Evolutionary conservation across 306 rosid genomes (phyloP).

Genomic region (Parietaria judaica): DNA sequence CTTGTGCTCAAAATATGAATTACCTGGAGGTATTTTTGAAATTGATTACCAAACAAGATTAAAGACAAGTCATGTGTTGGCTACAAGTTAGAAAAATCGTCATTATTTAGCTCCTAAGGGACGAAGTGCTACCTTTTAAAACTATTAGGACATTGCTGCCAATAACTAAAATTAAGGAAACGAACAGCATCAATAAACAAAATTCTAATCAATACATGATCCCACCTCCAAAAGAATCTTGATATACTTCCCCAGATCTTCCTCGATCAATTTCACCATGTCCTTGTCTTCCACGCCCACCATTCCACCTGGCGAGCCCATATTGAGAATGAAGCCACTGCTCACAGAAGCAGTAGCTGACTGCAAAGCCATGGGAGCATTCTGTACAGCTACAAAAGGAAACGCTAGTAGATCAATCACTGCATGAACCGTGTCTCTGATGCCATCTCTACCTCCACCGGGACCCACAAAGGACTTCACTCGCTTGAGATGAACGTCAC

Average conservation of each 20-base stretch:
- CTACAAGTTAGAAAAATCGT: no score
- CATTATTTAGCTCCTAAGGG: no score
- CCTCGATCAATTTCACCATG: conserved; percentile 75
- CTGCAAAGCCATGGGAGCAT: conserved; percentile 68
- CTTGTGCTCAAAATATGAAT: no score
- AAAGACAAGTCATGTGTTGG: no score
- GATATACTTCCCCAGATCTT: conserved; percentile 72
- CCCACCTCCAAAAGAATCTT: conserved; percentile 79
- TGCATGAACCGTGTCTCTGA: conserved; percentile 55
- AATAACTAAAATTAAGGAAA: no score
- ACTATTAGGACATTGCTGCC: no score
- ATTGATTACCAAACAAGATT: no score
- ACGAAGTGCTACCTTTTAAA: no score
- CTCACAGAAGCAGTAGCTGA: conserved; percentile 81
- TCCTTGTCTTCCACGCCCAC: conserved; percentile 76
- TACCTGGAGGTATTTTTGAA: no score
- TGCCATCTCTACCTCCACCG: conserved; percentile 80
- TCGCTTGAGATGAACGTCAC: conserved; percentile 66
- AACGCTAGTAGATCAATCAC: conserved; percentile 83
- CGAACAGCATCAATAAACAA: neutral
- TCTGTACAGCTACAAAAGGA: conserved; percentile 93
- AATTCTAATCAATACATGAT: conserved; percentile 1
- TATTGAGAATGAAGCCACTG: conserved; percentile 78
- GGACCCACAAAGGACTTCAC: conserved; percentile 82
- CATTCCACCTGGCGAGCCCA: conserved; percentile 79